Base-by-base conservation (phyloP, 331 rosid genomes). In the Phaseolus coccineus region DNA sequence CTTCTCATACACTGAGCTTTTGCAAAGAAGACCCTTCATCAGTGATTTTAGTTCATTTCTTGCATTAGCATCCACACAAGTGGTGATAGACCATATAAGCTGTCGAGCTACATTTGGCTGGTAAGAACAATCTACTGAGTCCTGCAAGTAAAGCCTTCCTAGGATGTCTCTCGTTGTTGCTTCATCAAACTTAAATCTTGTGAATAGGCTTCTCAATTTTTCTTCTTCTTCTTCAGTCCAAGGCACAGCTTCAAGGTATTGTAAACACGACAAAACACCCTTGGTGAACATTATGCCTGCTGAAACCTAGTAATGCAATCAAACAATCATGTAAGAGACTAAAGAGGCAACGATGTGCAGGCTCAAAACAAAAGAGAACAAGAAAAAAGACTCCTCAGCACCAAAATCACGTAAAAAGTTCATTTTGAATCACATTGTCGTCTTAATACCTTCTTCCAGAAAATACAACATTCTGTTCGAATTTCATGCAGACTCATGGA, bases 161-260 rank as follows among this genome's bases (percentile, higher is more conserved):
- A 94, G 76, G 73, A 92, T 90, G 84, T 94, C 98, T 71, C 86
- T 87, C 40, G 92, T 89, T 15, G 97, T 94, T 37, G 86, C 83
- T 40, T 94, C 94, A 46, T 94, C 96, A n/a, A 94, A 94, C 89
- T 87, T 89, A 37, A 92, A 85, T 73, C 91, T 90, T 4, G 88
- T 83, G 70, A 94, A 92, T 77, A 94, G 73, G 73, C 83, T 84
- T 82, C 94, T 88, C 62, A 94, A 56, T 77, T 94, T 94, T 84
- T 90, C 97, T 86, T 94, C 98, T 79, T 94, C 97, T 81, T 94
- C 98, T 87, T 94, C 98, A 4, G 96, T 89, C 98, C 98, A 94
- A 87, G 98, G 98, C 89, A 94, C 96, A 61, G 97, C 98, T 85
- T 94, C 98, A n/a, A 94, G 94, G 86, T 90, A 94, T 75, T 88